Evolutionary conservation across 108 stramenopile species (phyloP), one percentile per base, ranked within the genome.

Genomic region (Fragilaria crotonensis): DNA sequence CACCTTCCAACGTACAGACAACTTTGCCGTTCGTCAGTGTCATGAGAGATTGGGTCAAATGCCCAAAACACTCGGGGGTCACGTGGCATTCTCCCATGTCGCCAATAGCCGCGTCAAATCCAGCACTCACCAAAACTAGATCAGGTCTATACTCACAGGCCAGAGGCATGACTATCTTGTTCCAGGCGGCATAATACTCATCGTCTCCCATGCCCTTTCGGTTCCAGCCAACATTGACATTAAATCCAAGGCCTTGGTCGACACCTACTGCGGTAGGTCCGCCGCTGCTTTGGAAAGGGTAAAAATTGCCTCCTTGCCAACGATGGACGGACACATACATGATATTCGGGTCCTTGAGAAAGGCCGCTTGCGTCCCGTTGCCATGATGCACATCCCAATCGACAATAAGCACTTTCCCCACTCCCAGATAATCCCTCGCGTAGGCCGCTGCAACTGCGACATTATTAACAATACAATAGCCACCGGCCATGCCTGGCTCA

Each of bases 391-490:
- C 70, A 57, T 82, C 81, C 71, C 73, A 75, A 60, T 82, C 81
- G 9, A 82, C 52, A 57, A 82, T 78, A 7, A 72, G 50, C 0
- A 82, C 45, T 55, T 64, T 72, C 18, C 51, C 33, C 17, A 70
- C 52, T 18, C 63, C 71, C 2, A 72, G 56, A 27, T 68, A 54
- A 7, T 68, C 75, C 20, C 59, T 58, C 1, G 87, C 85, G 55
- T 86, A 81, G 21, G 64, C 49, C 9, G 90, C 89, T 22, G 81
- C 83, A 22, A 95, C 54, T 9, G 87, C 93, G 11, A 88, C 88
- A 60, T 93, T 92, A 62, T 95, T 95, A 29, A 95, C 66, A 2
- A 95, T 47, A 59, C 95, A 95, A 58, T 88, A 91, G 18, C 95
- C 95, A 25, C 77, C 75, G 0, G 81, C 88, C 5, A 57, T 21